These are phyloP conservation scores for Cubamyces sp. DNA, from an alignment of 768 basidiomycete genomes.

Conservation along the genomic window DNA sequence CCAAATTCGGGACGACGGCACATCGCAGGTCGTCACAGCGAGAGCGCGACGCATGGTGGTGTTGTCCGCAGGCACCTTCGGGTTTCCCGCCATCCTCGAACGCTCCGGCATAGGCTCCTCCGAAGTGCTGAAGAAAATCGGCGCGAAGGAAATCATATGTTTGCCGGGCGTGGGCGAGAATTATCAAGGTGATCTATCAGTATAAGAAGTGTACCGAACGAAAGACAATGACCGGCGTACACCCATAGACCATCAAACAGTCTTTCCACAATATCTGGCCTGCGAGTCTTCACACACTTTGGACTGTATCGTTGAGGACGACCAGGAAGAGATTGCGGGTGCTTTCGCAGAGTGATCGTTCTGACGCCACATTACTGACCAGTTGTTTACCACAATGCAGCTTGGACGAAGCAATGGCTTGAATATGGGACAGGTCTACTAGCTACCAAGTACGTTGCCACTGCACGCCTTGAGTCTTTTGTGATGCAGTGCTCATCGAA, in stretches of 20 bases:
- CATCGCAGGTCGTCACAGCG: constrained; percentile 22
- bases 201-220: neutral
- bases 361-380: neutral
- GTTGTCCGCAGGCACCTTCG: constrained; percentile 45
- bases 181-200: constrained; percentile 34
- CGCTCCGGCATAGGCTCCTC: constrained; percentile 50
- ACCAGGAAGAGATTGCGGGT: constrained; percentile 46
- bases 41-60: constrained; percentile 43
- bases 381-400: constrained; percentile 22
- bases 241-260: constrained; percentile 37
- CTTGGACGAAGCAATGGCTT: constrained; percentile 40
- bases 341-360: neutral
- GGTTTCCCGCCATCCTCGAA: constrained; percentile 57
- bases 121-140: constrained; percentile 35
- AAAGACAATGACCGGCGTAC: too few relatives aligned
- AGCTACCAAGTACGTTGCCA: constrained; percentile 51
- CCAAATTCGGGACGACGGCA: constrained; percentile 27
- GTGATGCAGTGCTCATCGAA: too few relatives aligned
- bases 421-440: constrained; percentile 50
- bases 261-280: constrained; percentile 42
- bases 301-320: constrained; percentile 49
- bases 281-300: constrained; percentile 52
- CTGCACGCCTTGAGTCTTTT: too few relatives aligned
- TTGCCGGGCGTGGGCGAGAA: constrained; percentile 50
- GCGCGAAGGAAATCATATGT: constrained; percentile 39